A percentile compares a stretch with the other conserved stretches of the same genome.
Conservation (phyloP, 1,284 basidiomycete genomes). For the Cryptococcus sp. region DNA sequence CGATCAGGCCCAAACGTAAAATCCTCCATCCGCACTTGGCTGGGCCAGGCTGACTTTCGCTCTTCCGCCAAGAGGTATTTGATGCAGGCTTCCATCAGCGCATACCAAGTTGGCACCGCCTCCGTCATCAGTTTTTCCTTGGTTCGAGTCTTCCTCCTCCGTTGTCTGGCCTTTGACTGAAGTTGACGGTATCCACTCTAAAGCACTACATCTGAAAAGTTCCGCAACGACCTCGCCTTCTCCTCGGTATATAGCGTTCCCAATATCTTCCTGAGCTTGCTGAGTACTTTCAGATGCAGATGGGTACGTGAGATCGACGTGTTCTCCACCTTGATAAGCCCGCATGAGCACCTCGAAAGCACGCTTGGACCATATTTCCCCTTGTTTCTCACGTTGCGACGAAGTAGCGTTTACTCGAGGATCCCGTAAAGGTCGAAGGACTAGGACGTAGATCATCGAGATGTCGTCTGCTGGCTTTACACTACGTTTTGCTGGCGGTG, state of each 20-base stretch:
- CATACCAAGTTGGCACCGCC: conserved; percentile 15
- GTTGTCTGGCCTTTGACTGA: neutral
- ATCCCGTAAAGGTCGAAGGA: conserved; percentile 78
- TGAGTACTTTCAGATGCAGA: conserved; percentile 19
- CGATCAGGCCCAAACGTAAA: conserved; percentile 5
- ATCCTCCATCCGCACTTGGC: neutral
- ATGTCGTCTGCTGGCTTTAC: conserved; percentile 22
- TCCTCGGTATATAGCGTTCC: conserved; percentile 44
- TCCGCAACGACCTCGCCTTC: conserved; percentile 68
- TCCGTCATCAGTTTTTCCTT: neutral
- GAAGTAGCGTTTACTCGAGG: conserved; percentile 56
- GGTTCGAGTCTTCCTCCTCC: neutral
- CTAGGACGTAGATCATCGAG: conserved; percentile 69
- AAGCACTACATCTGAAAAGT: conserved; percentile 74
- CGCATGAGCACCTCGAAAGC: conserved; percentile 59
- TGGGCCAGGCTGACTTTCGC: conserved; percentile 5
- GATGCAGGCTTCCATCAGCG: conserved; percentile 22
- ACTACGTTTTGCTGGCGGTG: neutral
- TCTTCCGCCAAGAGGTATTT: conserved; percentile 12
- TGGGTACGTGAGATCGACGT: conserved; percentile 64
- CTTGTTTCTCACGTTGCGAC: conserved; percentile 51
- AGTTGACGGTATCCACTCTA: conserved; percentile 78
- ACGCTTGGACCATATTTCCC: conserved; percentile 30
- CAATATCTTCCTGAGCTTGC: conserved; percentile 36
- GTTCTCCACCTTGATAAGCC: conserved; percentile 73